Evolutionary conservation across 202 grass and related monocot species (phyloP).

Genomic region (Bolboschoenoplectus hybrid): DNA sequence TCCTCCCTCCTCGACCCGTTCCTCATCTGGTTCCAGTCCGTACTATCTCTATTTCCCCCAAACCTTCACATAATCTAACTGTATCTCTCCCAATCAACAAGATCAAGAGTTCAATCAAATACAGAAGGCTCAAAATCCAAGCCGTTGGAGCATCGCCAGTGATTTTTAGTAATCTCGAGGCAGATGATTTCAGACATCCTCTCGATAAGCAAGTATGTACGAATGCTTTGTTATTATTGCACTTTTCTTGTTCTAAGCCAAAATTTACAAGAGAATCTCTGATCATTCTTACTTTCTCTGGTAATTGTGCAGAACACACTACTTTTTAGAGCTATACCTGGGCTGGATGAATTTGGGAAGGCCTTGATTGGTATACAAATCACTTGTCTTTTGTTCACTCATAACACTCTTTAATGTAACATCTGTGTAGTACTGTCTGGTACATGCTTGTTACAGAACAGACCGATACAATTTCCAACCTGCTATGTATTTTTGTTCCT

Average conservation of each 20-base stretch:
- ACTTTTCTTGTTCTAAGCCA: background rate
- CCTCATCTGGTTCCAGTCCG: slow-evolving; percentile 16
- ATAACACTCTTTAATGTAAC: background rate
- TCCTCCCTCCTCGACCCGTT: slow-evolving; percentile 20
- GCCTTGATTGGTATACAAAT: slow-evolving; percentile 69
- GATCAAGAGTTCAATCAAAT: slow-evolving; percentile 6
- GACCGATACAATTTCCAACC: background rate
- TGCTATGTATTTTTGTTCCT: background rate
- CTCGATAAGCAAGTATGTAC: slow-evolving; percentile 79
- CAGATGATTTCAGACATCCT: slow-evolving; percentile 89
- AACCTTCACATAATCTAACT: background rate
- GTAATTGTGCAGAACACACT: slow-evolving; percentile 75
- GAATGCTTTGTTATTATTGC: slow-evolving; percentile 4
- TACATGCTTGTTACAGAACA: background rate
- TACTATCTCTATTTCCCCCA: slow-evolving; percentile 16
- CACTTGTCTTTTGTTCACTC: background rate
- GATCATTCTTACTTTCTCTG: slow-evolving; percentile 15
- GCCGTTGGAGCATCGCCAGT: slow-evolving; percentile 39
- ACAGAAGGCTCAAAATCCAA: slow-evolving; percentile 16
- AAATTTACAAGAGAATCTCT: background rate
- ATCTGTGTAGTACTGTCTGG: background rate
- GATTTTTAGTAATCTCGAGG: slow-evolving; percentile 58
- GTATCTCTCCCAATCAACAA: background rate
- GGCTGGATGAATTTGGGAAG: slow-evolving; percentile 85
- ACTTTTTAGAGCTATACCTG: slow-evolving; percentile 73